Percentiles rank a stretch among this genome's conserved stretches.
These are phyloP conservation scores for Aspergillus floridensis DNA, from an alignment of 2,329 filamentous ascomycete genomes.

Conservation along the genomic window DNA sequence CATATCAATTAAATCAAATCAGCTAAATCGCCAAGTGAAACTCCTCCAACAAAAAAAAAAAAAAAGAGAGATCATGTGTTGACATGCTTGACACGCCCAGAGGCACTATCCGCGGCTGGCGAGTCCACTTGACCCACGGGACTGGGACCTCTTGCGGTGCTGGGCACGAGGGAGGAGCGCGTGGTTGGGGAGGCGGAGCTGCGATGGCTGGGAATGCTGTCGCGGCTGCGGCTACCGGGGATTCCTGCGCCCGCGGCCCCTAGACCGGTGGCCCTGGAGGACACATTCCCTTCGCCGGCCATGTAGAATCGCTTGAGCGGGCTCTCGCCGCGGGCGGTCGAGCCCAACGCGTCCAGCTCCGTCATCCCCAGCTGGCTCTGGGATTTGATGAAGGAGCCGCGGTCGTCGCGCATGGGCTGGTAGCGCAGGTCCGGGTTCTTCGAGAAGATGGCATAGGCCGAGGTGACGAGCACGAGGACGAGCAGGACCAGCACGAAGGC, in stretches of 20 bases:
- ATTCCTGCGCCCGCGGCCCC: background rate
- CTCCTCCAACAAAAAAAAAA: too few species aligned
- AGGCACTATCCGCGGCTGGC: too few species aligned
- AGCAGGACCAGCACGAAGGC: conserved; percentile 77
- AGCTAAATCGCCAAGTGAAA: too few species aligned
- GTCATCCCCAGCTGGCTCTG: conserved; percentile 73
- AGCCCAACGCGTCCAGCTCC: conserved; percentile 83
- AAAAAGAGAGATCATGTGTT: too few species aligned
- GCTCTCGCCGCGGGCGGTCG: conserved; percentile 76
- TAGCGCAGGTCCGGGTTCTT: conserved; percentile 94
- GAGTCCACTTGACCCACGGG: too few species aligned
- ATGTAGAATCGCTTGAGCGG: background rate
- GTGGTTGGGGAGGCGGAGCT: too few species aligned
- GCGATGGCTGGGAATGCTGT: background rate
- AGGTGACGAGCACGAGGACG: conserved; percentile 74
- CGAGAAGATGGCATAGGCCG: conserved; percentile 73
- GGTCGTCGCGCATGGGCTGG: conserved; percentile 92
- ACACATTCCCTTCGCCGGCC: background rate
- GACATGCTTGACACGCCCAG: too few species aligned
- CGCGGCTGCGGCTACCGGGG: background rate
- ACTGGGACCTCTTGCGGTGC: too few species aligned
- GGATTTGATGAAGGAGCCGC: conserved; percentile 95
- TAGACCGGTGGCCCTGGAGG: background rate
- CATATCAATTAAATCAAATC: too few species aligned
- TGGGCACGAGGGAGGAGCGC: too few species aligned